Base-by-base conservation (phyloP, 352 stramenopile genomes). In the Phytophthora cajani region DNA sequence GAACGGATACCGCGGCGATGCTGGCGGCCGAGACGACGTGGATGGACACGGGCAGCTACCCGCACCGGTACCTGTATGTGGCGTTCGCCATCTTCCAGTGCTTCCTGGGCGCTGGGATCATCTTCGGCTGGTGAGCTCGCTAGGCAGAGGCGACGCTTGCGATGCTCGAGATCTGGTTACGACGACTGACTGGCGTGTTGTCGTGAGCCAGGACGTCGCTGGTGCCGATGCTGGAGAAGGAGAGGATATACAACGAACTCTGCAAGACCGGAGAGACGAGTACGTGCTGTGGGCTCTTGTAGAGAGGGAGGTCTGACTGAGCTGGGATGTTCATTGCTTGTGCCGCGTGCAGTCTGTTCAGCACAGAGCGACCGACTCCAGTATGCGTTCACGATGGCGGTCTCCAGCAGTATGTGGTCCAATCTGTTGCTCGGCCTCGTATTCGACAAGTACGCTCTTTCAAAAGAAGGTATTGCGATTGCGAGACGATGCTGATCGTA, bases 371-470 rank as follows among this genome's bases (percentile, higher is more conserved):
- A 88, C 55, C 73, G 73, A 33, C 72, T 90, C 8, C 82, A 90
- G 53, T 88, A 84, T 36, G 79, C 79, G 8, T 90, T 88, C 65
- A 89, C 81, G 23, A 85, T 90, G 69, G 77, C 77, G 21, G 79
- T 80, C 3, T 88, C 81, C 19, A 79, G 72, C 58, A 90, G 80
- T 60, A 89, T 90, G 80, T 79, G 67, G 67, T 87, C 82, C 32
- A 90, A 90, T 67, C 72, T 90, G 32, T 58, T 84, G 25, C 77
- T 89, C n/a, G 82, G 82, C 0, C 68, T 90, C 40, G 72, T 89
- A 44, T 88, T 90, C 51, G 82, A 90, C 63, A 81, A 78, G 77
- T 85, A 64, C 40, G 40, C 66, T 25, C 12, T 59, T 2, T n/a
- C 1, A 19, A 14, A 9, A 21, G 42, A 9, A 21, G 42, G 42